These are phyloP conservation scores for Entomortierella parvispora DNA, from an alignment of 192 early-diverging fungal genomes.

Conservation along the genomic window DNA sequence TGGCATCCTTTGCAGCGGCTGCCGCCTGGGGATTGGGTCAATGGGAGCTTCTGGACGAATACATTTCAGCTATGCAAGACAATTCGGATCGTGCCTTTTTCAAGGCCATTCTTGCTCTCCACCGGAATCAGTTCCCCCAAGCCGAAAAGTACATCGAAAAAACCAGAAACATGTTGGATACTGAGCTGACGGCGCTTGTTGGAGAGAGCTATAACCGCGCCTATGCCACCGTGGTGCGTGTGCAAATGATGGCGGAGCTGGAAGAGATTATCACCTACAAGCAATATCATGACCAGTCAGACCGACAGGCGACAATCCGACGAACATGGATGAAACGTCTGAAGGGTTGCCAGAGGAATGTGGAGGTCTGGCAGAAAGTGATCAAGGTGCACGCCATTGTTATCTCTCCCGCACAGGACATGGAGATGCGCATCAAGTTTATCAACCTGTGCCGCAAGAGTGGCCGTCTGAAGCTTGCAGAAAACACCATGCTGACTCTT, in stretches of 20 bases:
- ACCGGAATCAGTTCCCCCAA: conserved; percentile 79
- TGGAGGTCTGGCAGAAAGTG: conserved; percentile 95
- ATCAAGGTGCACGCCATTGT: conserved; percentile 90
- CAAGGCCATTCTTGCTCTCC: conserved; percentile 84
- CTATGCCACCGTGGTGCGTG: conserved; percentile 88
- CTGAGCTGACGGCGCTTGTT: conserved; percentile 85
- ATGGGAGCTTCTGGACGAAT: conserved; percentile 91
- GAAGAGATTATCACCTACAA: conserved; percentile 97
- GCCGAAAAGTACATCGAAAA: conserved; percentile 81
- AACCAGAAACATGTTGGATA: conserved; percentile 85
- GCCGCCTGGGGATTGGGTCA: conserved; percentile 92
- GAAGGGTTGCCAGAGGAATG: conserved; percentile 89
- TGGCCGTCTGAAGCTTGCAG: conserved; percentile 80
- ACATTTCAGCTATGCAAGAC: conserved; percentile 82
- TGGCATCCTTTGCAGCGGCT: conserved; percentile 91
- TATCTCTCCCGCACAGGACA: conserved; percentile 88
- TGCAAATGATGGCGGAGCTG: conserved; percentile 97
- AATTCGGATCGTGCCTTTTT: conserved; percentile 88
- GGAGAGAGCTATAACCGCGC: conserved; percentile 95
- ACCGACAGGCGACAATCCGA: conserved; percentile 78
- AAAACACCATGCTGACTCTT: conserved; percentile 80
- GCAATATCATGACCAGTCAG: conserved; percentile 79
- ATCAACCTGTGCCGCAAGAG: conserved; percentile 93
- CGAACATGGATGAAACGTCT: conserved; percentile 91
- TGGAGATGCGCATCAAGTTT: conserved; percentile 97